Percentiles rank a stretch among this genome's conserved stretches.
Evolutionary conservation across 805 yeast genomes (phyloP).

Genomic region (Pichia californica): DNA sequence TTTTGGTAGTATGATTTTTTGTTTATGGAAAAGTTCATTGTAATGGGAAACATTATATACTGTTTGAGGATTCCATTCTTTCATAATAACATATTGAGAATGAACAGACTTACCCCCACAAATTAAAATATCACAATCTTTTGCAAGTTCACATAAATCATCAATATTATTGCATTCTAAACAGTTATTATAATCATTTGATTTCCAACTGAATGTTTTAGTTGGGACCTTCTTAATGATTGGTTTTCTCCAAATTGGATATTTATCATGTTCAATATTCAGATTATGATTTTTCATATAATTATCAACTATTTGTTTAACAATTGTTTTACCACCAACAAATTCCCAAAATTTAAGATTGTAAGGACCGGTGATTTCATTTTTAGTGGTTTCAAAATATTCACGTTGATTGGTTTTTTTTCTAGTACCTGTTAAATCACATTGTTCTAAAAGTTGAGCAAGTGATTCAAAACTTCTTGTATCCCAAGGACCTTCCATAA

Average conservation of each 20-base stretch:
- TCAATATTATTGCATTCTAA: conserved; percentile 4
- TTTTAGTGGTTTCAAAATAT: conserved; percentile 3
- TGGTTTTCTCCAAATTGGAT: conserved; percentile 9
- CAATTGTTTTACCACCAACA: conserved; percentile 2
- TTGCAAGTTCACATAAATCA: background rate
- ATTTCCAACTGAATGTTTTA: conserved; percentile 5
- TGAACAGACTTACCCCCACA: conserved; percentile 1
- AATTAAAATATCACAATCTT: conserved; percentile 6
- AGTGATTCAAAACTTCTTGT: background rate
- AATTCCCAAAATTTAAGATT: conserved; percentile 2
- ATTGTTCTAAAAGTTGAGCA: background rate
- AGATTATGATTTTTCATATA: conserved; percentile 1
- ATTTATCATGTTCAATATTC: background rate
- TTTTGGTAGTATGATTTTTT: too few species aligned
- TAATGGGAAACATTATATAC: too few species aligned
- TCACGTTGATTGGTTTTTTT: background rate
- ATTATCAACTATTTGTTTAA: background rate
- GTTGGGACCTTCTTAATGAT: conserved; percentile 1
- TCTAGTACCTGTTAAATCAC: conserved; percentile 7
- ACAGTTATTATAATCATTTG: background rate
- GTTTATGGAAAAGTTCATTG: too few species aligned
- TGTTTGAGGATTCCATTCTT: background rate
- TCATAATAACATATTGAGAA: background rate
- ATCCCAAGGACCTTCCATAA: too few species aligned
- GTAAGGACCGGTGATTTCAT: background rate